phyloP scores from a whole-genome alignment of 495 filamentous ascomycete species.

The Neurospora terricola region DNA sequence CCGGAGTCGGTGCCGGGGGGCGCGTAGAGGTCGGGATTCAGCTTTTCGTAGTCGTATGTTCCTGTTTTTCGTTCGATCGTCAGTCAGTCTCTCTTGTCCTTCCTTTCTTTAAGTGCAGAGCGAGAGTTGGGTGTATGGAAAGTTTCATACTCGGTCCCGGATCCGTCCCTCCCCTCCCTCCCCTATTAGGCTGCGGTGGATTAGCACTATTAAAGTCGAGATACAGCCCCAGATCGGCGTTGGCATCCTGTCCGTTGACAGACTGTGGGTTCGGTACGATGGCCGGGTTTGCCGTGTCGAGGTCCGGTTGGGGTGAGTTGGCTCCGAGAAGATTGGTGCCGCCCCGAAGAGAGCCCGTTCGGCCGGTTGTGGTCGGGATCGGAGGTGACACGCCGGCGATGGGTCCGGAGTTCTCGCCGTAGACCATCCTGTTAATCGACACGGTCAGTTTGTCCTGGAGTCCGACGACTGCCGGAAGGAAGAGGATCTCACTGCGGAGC shows the following conservation, averaged over 20 bases:
- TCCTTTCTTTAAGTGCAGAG: not conserved
- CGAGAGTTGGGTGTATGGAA: not conserved
- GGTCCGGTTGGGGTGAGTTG: constrained; percentile 22
- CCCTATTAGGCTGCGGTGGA: constrained; percentile 63
- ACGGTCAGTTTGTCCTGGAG: not conserved
- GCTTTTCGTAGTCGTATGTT: constrained; percentile 49
- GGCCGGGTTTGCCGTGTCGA: constrained; percentile 21
- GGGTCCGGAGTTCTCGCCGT: constrained; percentile 24
- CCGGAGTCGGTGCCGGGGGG: constrained; percentile 59
- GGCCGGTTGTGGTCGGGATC: constrained; percentile 20
- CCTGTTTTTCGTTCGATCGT: constrained; percentile 16
- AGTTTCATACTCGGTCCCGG: constrained; percentile 36
- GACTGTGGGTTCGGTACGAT: constrained; percentile 23
- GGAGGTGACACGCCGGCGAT: constrained; percentile 28
- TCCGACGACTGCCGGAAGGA: no score
- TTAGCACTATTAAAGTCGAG: constrained; percentile 53
- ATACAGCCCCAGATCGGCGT: constrained; percentile 47
- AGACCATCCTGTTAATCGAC: constrained; percentile 4
- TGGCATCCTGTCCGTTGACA: constrained; percentile 43
- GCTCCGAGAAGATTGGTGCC: constrained; percentile 27
- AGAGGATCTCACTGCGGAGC: no score
- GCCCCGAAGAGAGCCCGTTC: constrained; percentile 26
- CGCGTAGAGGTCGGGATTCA: constrained; percentile 56
- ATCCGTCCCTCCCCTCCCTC: constrained; percentile 45
- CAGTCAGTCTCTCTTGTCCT: not conserved